Conservation (phyloP, 108 stramenopile genomes). For the Parietichytrium sp. region DNA sequence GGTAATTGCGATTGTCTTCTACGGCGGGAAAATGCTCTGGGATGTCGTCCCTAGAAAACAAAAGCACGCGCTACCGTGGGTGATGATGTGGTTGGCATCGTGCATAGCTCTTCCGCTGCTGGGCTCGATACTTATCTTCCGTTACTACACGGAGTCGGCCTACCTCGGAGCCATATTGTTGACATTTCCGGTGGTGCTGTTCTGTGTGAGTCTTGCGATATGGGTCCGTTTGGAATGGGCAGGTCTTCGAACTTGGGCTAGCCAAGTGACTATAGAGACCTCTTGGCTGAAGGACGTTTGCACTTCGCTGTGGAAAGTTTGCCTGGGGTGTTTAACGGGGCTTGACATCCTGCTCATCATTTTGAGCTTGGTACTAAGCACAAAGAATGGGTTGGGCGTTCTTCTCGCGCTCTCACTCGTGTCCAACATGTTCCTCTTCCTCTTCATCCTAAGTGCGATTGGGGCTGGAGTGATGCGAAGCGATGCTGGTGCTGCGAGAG, state of each 20-base stretch:
- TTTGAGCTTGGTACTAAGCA: neutral
- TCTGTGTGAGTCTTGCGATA: too few relatives aligned
- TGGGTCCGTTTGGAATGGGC: neutral
- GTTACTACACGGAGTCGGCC: too few relatives aligned
- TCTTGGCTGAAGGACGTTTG: neutral
- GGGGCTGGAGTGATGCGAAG: neutral
- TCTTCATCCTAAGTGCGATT: neutral
- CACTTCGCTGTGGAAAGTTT: neutral
- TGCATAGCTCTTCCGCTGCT: neutral
- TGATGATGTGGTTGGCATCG: neutral
- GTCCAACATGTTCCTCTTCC: neutral
- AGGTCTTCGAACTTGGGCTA: neutral
- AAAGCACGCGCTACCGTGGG: neutral
- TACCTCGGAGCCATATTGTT: too few relatives aligned
- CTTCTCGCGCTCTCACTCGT: neutral
- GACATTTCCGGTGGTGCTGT: too few relatives aligned
- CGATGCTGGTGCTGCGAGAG: neutral
- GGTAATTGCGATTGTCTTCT: too few relatives aligned
- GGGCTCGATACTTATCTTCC: too few relatives aligned
- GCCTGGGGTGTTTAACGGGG: neutral
- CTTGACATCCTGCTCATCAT: neutral
- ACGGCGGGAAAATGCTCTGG: neutral
- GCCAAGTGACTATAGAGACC: neutral
- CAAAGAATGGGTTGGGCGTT: neutral
- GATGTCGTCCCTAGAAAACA: neutral